These are phyloP conservation scores for Penicillium sp. DNA, from an alignment of 2,329 filamentous ascomycete genomes.

Conservation along the genomic window DNA sequence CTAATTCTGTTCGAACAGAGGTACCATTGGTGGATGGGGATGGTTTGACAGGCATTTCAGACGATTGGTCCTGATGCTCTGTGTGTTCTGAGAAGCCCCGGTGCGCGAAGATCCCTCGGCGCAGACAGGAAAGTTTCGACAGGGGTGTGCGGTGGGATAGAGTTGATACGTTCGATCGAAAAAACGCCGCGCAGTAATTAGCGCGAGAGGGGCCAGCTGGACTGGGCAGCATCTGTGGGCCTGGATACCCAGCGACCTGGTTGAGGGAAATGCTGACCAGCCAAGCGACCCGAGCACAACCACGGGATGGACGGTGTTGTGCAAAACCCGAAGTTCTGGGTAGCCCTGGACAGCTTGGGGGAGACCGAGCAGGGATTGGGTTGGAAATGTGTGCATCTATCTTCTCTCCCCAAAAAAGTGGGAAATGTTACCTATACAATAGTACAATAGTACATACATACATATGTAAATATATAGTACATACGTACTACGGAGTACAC, in stretches of 20 bases:
- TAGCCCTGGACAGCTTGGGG: background rate
- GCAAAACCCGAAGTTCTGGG: background rate
- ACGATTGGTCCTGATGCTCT: background rate
- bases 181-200: background rate
- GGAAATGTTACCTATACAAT: too few relatives aligned
- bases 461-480: too few relatives aligned
- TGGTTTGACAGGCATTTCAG: background rate
- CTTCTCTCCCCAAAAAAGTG: too few relatives aligned
- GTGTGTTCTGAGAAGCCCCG: background rate
- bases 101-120: background rate
- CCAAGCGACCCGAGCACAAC: background rate
- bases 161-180: background rate
- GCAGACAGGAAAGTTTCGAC: background rate
- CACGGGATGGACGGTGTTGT: background rate
- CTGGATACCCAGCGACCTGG: conserved; percentile 3
- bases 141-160: background rate
- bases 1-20: background rate
- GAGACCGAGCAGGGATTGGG: background rate
- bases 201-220: background rate
- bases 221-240: background rate
- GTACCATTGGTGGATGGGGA: background rate
- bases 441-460: background rate
- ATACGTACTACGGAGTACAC: too few relatives aligned
- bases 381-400: too few relatives aligned
- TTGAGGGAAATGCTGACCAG: background rate